Percentiles rank a stretch among this genome's conserved stretches.
These are phyloP conservation scores for Beauveria australis DNA, from an alignment of 2,329 filamentous ascomycete genomes.

Conservation along the genomic window DNA sequence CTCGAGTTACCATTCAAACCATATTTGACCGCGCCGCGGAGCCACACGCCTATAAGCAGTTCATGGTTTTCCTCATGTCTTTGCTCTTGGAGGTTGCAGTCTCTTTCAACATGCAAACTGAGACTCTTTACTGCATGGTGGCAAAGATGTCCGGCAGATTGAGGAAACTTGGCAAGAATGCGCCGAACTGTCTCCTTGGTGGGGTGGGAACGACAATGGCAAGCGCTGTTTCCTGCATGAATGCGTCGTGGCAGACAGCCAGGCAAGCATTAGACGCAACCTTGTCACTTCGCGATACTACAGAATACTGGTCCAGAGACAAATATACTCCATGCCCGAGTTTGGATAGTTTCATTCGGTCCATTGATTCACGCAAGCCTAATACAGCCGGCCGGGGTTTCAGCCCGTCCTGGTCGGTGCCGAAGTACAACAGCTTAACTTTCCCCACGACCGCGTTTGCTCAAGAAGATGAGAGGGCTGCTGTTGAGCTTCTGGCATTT, in stretches of 20 bases:
- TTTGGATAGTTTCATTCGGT: neutral
- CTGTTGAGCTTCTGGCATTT: constrained; percentile 26
- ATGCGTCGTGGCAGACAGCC: neutral
- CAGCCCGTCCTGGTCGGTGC: neutral
- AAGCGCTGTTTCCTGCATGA: neutral
- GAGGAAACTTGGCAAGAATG: constrained; percentile 27
- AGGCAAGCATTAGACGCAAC: neutral
- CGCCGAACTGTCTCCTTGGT: constrained; percentile 9
- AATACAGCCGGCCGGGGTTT: neutral
- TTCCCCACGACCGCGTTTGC: neutral
- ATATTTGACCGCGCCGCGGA: constrained; percentile 8
- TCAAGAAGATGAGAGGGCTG: neutral
- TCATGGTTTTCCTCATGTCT: constrained; percentile 40
- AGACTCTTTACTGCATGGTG: constrained; percentile 32
- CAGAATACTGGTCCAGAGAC: neutral
- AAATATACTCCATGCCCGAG: neutral
- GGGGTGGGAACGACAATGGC: neutral
- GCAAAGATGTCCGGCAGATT: constrained; percentile 36
- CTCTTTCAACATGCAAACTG: constrained; percentile 13
- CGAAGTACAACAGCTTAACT: neutral
- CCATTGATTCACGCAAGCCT: neutral
- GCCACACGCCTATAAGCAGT: constrained; percentile 37
- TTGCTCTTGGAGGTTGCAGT: constrained; percentile 22
- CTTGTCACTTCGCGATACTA: neutral
- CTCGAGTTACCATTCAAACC: constrained; percentile 40